Base-by-base conservation (phyloP, 345 rosid genomes). In the Lepidium aucheri region DNA sequence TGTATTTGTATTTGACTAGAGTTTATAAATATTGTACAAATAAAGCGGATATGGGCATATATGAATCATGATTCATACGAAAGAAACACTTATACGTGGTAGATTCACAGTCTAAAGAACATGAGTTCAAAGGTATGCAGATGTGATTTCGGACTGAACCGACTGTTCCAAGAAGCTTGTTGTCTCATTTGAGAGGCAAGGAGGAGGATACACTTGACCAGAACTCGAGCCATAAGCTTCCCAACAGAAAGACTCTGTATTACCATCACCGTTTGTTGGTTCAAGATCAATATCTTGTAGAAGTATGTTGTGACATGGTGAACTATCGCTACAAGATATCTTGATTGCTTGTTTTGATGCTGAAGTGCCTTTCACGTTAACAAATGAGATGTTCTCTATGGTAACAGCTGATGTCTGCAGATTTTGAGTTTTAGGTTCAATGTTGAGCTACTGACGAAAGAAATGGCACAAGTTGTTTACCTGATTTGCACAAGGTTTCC, bases 321-420 rank as follows among this genome's bases (percentile, higher is more conserved):
- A 67, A 59, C 59, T 32, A 20, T 88, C 86, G 39, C 92, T 94
- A 81, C 97, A 93, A 70, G 77, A 74, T 73, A 93, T 84, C 67
- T 49, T 81, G 63, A 90, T 82, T 1, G 97, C 94, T 60, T 81
- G 76, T 63, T 82, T 84, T 4, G 94, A 65, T n/a, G 94, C 95
- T 33, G 92, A 88, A 60, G 92, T 93, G 60, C 97, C 96, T 24
- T 55, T 59, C 33, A 93, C 81, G 59, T 76, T 34, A 63, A 40
- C 70, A 67, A 83, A 93, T 15, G 86, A 80, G 72, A 88, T 77
- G 42, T 86, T 81, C 22, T 79, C 79, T 62, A 89, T 84, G 64
- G 75, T 79, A 68, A 93, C 90, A 45, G 94, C 90, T 42, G 72
- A 70, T 55, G 91, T 90, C 98, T 93, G 85, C 82, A 73, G 85